Conservation (phyloP, 148 eudicot species). For the Chenopodium berlandieri region DNA sequence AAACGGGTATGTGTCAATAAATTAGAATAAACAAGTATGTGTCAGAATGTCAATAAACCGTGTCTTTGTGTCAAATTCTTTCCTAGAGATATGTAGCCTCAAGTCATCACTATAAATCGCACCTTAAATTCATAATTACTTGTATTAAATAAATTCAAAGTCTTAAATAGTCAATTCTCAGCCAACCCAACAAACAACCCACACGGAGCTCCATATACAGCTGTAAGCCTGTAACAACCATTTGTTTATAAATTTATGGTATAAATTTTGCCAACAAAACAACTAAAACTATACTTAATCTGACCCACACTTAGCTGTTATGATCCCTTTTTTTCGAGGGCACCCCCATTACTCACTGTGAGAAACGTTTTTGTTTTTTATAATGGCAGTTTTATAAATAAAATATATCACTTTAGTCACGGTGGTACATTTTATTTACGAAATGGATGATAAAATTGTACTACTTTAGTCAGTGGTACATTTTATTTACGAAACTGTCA, state of each 20-base stretch:
- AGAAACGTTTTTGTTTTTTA: too few relatives aligned
- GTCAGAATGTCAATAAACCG: not conserved
- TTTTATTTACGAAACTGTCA: too few relatives aligned
- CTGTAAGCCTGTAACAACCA: not conserved
- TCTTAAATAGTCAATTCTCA: not conserved
- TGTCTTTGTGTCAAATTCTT: not conserved
- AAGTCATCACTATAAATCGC: not conserved
- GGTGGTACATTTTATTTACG: too few relatives aligned
- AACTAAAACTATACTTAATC: not conserved
- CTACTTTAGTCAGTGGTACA: too few relatives aligned
- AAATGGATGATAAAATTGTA: too few relatives aligned
- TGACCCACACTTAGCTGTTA: not conserved
- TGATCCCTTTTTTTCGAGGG: too few relatives aligned
- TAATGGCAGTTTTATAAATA: too few relatives aligned
- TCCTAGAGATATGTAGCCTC: constrained; percentile 6
- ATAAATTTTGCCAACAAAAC: not conserved
- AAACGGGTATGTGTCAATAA: too few relatives aligned
- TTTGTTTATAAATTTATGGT: not conserved
- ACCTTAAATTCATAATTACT: not conserved
- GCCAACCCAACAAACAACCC: constrained; percentile 1
- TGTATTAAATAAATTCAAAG: not conserved
- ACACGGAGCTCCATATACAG: not conserved
- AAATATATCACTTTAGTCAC: too few relatives aligned
- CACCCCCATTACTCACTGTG: too few relatives aligned
- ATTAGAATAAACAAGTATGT: not conserved